A percentile compares a stretch with the other conserved stretches of the same genome.
Evolutionary conservation across 306 rosid species (phyloP).

Genomic region (Heteromeles arbutifolia): DNA sequence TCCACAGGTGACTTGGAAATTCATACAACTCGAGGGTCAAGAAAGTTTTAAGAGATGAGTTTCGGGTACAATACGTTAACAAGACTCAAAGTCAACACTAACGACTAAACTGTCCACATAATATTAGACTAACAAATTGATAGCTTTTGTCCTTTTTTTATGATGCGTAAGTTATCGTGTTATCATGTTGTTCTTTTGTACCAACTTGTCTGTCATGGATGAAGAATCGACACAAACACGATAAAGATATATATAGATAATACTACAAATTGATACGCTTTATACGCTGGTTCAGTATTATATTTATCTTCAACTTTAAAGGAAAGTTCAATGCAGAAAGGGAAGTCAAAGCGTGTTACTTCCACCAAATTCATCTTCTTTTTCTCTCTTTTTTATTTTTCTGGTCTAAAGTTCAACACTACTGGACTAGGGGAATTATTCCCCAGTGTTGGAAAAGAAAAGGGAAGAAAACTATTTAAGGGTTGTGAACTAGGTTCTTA

Average conservation of each 20-base stretch:
- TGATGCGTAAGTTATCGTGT: neutral
- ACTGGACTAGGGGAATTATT: neutral
- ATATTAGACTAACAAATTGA: neutral
- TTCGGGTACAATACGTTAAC: neutral
- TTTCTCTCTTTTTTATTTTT: too few species aligned
- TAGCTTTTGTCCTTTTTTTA: neutral
- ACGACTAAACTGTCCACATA: too few species aligned
- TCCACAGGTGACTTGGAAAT: neutral
- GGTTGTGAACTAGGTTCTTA: neutral
- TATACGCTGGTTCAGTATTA: too few species aligned
- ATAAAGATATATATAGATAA: too few species aligned
- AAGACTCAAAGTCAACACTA: neutral
- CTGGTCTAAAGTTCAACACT: neutral
- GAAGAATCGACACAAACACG: too few species aligned
- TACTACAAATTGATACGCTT: fast-evolving
- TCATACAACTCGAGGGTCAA: neutral
- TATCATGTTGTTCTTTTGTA: too few species aligned
- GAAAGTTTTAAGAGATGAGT: neutral
- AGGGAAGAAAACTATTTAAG: neutral
- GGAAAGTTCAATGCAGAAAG: too few species aligned
- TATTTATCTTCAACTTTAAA: neutral
- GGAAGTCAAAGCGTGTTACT: neutral
- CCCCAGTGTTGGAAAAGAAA: neutral
- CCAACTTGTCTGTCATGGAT: neutral
- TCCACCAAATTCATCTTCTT: neutral